These are phyloP conservation scores for Talaromyces thailandensis DNA, from an alignment of 495 filamentous ascomycete species.

Conservation along the genomic window DNA sequence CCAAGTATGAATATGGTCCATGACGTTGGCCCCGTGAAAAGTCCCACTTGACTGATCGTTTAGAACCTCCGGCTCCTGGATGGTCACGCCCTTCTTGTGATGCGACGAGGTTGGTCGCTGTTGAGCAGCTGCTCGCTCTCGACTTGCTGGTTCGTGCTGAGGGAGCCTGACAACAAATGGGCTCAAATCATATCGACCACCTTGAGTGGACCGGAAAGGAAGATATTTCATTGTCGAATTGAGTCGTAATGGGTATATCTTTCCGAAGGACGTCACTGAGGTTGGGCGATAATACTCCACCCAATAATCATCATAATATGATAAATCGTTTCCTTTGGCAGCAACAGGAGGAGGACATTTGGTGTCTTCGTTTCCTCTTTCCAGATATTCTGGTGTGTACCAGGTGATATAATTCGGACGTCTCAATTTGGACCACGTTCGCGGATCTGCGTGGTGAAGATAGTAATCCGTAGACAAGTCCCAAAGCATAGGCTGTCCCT, in stretches of 20 bases:
- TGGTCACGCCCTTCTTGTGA: slow-evolving; percentile 32
- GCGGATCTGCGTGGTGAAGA: slow-evolving; percentile 80
- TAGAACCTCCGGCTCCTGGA: slow-evolving; percentile 28
- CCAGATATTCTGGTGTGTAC: slow-evolving; percentile 73
- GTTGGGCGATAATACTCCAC: slow-evolving; percentile 92
- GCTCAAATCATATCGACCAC: slow-evolving; percentile 68
- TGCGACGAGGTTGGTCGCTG: slow-evolving; percentile 8
- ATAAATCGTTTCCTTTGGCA: slow-evolving; percentile 45
- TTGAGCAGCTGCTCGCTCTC: slow-evolving; percentile 18
- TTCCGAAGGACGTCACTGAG: slow-evolving; percentile 73
- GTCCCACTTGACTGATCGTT: slow-evolving; percentile 7
- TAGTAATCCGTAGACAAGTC: slow-evolving; percentile 95
- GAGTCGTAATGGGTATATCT: slow-evolving; percentile 84
- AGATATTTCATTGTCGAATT: slow-evolving; percentile 78
- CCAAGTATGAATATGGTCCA: slow-evolving; percentile 14
- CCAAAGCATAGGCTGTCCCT: slow-evolving; percentile 95
- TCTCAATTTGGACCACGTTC: slow-evolving; percentile 55
- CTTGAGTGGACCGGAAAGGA: slow-evolving; percentile 59
- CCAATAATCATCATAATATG: slow-evolving; percentile 90
- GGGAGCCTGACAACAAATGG: slow-evolving; percentile 68
- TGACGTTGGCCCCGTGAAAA: slow-evolving; percentile 6
- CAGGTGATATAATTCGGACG: slow-evolving; percentile 72
- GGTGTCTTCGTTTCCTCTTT: slow-evolving; percentile 39
- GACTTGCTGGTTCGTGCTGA: slow-evolving; percentile 25
- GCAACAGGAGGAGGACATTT: slow-evolving; percentile 35